A percentile compares a stretch with the other conserved stretches of the same genome.
phyloP scores from a whole-genome alignment of 2,329 filamentous ascomycete species.

The Tolypocladium sp. region DNA sequence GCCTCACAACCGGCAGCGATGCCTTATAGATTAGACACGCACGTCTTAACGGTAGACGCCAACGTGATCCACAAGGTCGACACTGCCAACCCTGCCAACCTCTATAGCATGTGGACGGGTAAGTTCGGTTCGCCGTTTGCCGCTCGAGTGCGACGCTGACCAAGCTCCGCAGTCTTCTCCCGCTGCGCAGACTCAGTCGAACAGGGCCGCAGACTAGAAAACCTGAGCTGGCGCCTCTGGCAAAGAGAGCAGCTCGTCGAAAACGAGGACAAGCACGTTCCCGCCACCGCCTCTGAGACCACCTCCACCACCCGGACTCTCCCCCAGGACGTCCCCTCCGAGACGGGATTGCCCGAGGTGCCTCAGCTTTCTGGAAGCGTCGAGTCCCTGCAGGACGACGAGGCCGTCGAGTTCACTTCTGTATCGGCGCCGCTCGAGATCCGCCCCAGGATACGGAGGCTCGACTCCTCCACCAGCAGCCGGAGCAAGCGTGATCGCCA shows the following conservation, averaged over 20 bases:
- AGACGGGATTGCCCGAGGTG: slow-evolving; percentile 39
- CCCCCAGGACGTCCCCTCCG: slow-evolving; percentile 39
- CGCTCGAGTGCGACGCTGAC: slow-evolving; percentile 19
- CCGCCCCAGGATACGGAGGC: slow-evolving; percentile 58
- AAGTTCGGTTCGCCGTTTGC: slow-evolving; percentile 31
- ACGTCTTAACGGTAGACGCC: slow-evolving; percentile 85
- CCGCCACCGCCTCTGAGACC: slow-evolving; percentile 25
- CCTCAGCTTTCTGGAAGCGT: slow-evolving; percentile 71
- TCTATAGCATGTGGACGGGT: slow-evolving; percentile 98
- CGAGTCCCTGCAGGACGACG: slow-evolving; percentile 64
- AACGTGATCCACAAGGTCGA: slow-evolving; percentile 92
- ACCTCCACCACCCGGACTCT: slow-evolving; percentile 29
- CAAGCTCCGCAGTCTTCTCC: slow-evolving; percentile 62
- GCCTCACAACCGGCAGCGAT: slow-evolving; percentile 42
- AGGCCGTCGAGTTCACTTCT: slow-evolving; percentile 47
- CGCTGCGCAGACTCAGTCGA: slow-evolving; percentile 91
- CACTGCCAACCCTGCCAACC: slow-evolving; percentile 82
- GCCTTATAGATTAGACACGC: slow-evolving; percentile 74
- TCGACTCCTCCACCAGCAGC: slow-evolving; percentile 62
- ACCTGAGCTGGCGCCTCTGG: slow-evolving; percentile 94
- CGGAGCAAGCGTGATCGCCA: slow-evolving; percentile 75
- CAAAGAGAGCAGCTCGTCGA: slow-evolving; percentile 74
- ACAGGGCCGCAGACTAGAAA: slow-evolving; percentile 85
- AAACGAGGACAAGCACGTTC: slow-evolving; percentile 51
- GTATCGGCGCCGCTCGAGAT: slow-evolving; percentile 49